phyloP scores from a whole-genome alignment of 1,284 basidiomycete species.

The Pterulicium gracile region DNA sequence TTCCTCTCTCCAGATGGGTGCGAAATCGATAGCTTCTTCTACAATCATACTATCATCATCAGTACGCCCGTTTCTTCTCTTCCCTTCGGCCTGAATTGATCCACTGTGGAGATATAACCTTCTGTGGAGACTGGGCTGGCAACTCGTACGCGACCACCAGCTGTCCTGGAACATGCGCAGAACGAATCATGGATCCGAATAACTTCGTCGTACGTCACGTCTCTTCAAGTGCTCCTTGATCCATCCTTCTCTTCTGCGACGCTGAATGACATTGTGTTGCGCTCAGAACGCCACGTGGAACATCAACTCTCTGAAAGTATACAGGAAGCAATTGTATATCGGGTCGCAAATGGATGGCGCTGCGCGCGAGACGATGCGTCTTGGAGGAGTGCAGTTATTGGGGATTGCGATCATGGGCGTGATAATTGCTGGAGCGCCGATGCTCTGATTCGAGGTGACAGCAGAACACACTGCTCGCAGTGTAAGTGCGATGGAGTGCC shows the following conservation, averaged over 20 bases:
- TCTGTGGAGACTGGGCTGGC: slow-evolving; percentile 71
- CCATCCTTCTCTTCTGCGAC: slow-evolving; percentile 1
- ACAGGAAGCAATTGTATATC: slow-evolving; percentile 36
- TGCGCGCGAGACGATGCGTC: no score
- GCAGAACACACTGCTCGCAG: no score
- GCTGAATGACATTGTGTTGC: not conserved
- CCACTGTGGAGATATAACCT: slow-evolving; percentile 28
- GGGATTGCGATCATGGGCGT: no score
- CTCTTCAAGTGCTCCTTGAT: not conserved
- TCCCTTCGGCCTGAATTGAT: not conserved
- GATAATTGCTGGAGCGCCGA: no score
- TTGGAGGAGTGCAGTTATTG: no score
- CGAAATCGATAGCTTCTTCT: slow-evolving; percentile 35
- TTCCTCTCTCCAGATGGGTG: slow-evolving; percentile 42
- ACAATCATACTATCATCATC: slow-evolving; percentile 32
- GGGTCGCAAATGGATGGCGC: no score
- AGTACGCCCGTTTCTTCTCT: not conserved
- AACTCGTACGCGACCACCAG: slow-evolving; percentile 55
- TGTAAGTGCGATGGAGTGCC: no score
- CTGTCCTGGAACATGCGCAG: slow-evolving; percentile 64
- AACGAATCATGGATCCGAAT: slow-evolving; percentile 49
- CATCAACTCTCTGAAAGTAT: slow-evolving; percentile 46
- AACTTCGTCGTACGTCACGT: slow-evolving; percentile 51
- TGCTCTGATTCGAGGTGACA: no score
- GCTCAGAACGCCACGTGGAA: slow-evolving; percentile 48